phyloP scores from a whole-genome alignment of 2,329 filamentous ascomycete genomes.

The Trichothecium sympodiale region DNA sequence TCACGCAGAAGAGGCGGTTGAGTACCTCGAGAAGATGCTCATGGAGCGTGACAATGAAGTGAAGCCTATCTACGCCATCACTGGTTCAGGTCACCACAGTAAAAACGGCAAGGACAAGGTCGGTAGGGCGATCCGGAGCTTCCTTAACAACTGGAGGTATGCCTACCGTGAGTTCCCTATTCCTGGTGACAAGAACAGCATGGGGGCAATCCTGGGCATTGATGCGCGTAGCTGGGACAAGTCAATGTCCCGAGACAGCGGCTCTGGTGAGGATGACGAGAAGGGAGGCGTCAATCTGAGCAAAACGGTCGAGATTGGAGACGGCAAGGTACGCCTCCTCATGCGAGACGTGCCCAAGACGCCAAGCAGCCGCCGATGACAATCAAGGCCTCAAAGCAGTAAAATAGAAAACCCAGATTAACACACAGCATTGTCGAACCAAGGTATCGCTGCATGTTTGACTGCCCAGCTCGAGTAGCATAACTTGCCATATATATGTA shows the following conservation, averaged over 20 bases:
- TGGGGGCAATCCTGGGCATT: constrained; percentile 66
- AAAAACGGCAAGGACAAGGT: constrained; percentile 99
- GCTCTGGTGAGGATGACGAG: constrained; percentile 23
- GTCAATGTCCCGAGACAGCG: constrained; percentile 37
- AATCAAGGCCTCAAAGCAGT: constrained; percentile 15
- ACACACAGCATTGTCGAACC: background rate
- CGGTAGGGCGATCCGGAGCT: constrained; percentile 81
- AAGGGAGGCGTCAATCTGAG: constrained; percentile 9
- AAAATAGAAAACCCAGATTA: constrained; percentile 12
- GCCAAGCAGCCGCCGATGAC: constrained; percentile 36
- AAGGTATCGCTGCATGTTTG: background rate
- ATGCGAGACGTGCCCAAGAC: constrained; percentile 50
- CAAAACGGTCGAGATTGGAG: constrained; percentile 46
- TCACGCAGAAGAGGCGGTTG: constrained; percentile 94
- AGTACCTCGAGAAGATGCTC: constrained; percentile 82
- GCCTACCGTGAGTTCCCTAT: constrained; percentile 94
- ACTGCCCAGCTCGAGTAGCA: too few species aligned
- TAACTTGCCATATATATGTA: too few species aligned
- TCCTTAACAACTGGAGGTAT: constrained; percentile 92
- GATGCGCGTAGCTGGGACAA: constrained; percentile 59
- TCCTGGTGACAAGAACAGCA: constrained; percentile 75
- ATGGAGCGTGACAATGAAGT: constrained; percentile 66
- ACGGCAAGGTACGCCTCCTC: constrained; percentile 54
- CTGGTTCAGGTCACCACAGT: constrained; percentile 91
- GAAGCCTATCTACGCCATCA: constrained; percentile 85